Evolutionary conservation across 768 basidiomycete species (phyloP), one percentile per base, ranked within the genome.

Genomic region (Hydnomerulius pinastri): DNA sequence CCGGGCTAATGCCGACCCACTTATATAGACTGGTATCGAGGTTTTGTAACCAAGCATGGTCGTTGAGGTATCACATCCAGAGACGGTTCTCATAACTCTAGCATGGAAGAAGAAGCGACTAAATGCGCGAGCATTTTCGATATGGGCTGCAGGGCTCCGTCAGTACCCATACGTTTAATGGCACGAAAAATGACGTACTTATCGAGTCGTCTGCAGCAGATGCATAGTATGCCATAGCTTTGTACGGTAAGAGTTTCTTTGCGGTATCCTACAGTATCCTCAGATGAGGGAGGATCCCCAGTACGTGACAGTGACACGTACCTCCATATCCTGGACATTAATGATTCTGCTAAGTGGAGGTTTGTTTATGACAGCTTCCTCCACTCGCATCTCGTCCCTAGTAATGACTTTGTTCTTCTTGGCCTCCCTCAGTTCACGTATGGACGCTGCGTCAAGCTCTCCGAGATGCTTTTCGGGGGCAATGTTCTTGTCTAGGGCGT

Each of bases 141-240:
- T 51, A 59, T 80, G 68, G 10, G 82, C 87, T 89, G 58, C 35
- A 46, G 27, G 29, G 18, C 40, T 8, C 39, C 15, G 40, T 60
- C 40, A 51, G 41, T 33, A 41, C 39, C 24, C 10, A 46, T 53
- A 57, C 58, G 50, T 58, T 46, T 44, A 59, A 46, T 54, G 58
- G n/a, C 17, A 42, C 4, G 10, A 49, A 32, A 4, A 37, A 23
- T n/a, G 11, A 72, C 82, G 46, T 67, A 92, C 92, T 74, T 56
- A 86, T 79, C 61, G 88, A 85, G 61, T 95, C 92, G 61, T 97
- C 94, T 1, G 91, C 77, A 9, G 90, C 88, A 20, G 92, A 93
- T 6, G 83, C 80, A 68, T 94, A 94, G 68, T 93, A 94, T 3
- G 91, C 84, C 61, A 83, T 75, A 1, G 91, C 91, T 56, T 84